Percentiles rank a stretch among this genome's conserved stretches.
phyloP scores from a whole-genome alignment of 179 eudicot genomes.

The Beta macrorhiza region DNA sequence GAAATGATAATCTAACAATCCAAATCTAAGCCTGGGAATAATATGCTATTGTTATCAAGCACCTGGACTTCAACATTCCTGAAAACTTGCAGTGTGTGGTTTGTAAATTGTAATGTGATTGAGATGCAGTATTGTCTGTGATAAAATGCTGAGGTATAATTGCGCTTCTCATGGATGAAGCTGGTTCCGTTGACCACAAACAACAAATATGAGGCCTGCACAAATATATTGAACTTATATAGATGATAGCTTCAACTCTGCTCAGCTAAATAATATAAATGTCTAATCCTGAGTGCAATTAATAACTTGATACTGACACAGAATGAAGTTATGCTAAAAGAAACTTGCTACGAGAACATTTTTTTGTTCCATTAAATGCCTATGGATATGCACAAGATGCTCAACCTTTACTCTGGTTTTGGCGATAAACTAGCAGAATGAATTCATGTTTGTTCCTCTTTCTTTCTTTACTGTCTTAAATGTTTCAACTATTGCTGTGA shows the following conservation, averaged over 20 bases:
- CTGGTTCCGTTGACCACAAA: neutral
- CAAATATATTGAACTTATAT: no score
- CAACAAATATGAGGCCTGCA: neutral
- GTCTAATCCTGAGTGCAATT: neutral
- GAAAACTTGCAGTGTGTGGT: neutral
- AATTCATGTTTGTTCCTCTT: neutral
- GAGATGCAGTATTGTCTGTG: neutral
- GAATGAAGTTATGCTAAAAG: no score
- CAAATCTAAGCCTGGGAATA: neutral
- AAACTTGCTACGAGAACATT: no score
- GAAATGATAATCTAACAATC: neutral
- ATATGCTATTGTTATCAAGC: neutral
- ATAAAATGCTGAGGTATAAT: neutral
- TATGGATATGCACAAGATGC: neutral
- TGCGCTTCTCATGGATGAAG: neutral
- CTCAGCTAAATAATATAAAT: neutral
- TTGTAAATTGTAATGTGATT: neutral
- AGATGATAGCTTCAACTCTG: neutral
- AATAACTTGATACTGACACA: neutral
- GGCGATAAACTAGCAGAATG: neutral
- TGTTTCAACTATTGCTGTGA: neutral
- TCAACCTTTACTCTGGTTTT: neutral
- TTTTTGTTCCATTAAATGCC: neutral
- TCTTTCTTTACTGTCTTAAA: neutral
- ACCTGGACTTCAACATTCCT: neutral